phyloP scores from a whole-genome alignment of 2,329 filamentous ascomycete species.

The Ophiobolus disseminans region DNA sequence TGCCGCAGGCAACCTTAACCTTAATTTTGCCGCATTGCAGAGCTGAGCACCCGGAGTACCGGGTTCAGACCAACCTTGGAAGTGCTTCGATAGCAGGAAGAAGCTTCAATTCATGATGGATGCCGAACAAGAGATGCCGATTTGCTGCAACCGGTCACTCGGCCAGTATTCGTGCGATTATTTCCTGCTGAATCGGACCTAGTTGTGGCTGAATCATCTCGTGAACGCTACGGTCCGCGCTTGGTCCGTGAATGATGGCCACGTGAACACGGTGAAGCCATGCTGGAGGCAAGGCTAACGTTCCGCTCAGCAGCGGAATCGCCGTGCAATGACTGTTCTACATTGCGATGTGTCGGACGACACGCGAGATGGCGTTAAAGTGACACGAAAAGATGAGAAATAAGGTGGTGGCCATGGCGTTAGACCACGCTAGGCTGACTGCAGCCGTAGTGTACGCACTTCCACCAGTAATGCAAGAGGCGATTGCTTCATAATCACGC shows the following conservation, averaged over 20 bases:
- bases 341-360: slow-evolving; percentile 12
- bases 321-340: slow-evolving; percentile 4
- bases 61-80: not conserved
- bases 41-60: slow-evolving; percentile 18
- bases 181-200: slow-evolving; percentile 24
- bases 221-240: slow-evolving; percentile 12
- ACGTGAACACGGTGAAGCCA: slow-evolving; percentile 12
- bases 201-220: slow-evolving; percentile 27
- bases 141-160: slow-evolving; percentile 6
- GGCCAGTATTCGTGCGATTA: slow-evolving; percentile 13
- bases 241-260: slow-evolving; percentile 15
- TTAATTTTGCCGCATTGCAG: slow-evolving; percentile 23
- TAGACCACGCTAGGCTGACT: slow-evolving; percentile 3
- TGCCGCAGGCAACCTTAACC: slow-evolving; percentile 25
- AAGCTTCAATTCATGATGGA: not conserved
- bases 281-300: slow-evolving; percentile 2
- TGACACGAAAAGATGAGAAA: slow-evolving; percentile 3
- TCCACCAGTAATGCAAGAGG: slow-evolving; percentile 3
- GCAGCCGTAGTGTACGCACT: slow-evolving; percentile 2
- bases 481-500: slow-evolving; percentile 21
- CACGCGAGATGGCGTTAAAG: not conserved
- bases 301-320: slow-evolving; percentile 7
- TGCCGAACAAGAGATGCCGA: slow-evolving; percentile 7
- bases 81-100: slow-evolving; percentile 8
- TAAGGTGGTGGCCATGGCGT: no score